Evolutionary conservation across 2,329 filamentous ascomycete genomes (phyloP).

Genomic region (Trichoderma polysporum): DNA sequence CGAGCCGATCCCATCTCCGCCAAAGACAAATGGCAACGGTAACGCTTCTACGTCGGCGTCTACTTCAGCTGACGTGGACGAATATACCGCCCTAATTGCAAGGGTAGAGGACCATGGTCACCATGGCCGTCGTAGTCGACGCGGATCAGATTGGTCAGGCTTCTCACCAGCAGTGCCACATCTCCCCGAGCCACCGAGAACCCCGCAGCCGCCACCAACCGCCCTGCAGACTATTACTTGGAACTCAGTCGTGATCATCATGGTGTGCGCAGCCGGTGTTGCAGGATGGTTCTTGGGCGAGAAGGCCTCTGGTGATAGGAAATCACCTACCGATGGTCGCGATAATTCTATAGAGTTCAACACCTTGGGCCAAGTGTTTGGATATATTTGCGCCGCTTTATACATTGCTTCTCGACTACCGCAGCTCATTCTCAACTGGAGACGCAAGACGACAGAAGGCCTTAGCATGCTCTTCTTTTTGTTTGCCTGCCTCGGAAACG

Average conservation of each 20-base stretch:
- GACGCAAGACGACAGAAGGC: conserved; percentile 88
- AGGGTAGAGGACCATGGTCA: conserved; percentile 47
- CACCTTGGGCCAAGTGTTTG: conserved; percentile 81
- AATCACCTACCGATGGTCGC: conserved; percentile 40
- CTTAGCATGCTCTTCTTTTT: conserved; percentile 94
- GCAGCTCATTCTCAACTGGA: conserved; percentile 88
- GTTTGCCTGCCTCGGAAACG: conserved; percentile 92
- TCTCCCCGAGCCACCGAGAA: conserved; percentile 48
- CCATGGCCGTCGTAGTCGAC: conserved; percentile 48
- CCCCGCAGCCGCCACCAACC: conserved; percentile 49
- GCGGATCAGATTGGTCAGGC: conserved; percentile 58
- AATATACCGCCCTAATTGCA: conserved; percentile 53
- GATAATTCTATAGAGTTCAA: conserved; percentile 64
- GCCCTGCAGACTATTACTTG: conserved; percentile 61
- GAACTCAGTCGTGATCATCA: conserved; percentile 72
- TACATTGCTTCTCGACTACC: conserved; percentile 90
- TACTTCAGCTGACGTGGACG: conserved; percentile 37
- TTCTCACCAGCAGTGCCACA: conserved; percentile 83
- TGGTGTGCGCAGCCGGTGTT: conserved; percentile 81
- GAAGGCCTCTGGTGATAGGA: conserved; percentile 39
- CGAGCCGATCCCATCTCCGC: conserved; percentile 44
- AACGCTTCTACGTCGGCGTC: conserved; percentile 26
- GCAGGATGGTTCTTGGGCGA: conserved; percentile 77
- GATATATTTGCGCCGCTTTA: conserved; percentile 84
- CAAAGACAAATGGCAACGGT: conserved; percentile 42